Evolutionary conservation across 2,329 filamentous ascomycete genomes (phyloP).

Genomic region (Penicillium sp.): DNA sequence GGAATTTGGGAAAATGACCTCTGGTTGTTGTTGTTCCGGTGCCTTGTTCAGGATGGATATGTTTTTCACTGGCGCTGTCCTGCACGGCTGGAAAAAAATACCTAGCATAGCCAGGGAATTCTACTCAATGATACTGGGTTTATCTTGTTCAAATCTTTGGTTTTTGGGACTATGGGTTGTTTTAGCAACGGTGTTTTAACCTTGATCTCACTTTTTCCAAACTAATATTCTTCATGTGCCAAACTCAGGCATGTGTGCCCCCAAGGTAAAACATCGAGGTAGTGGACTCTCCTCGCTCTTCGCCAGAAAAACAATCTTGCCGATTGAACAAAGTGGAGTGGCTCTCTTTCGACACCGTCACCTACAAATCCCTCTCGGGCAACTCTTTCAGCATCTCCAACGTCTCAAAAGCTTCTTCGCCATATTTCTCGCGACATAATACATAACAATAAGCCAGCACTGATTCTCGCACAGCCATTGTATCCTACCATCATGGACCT

Average conservation of each 20-base stretch:
- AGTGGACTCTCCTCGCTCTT: not conserved
- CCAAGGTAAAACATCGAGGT: not conserved
- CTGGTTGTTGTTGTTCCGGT: slow-evolving; percentile 26
- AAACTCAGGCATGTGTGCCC: not conserved
- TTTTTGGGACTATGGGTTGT: not conserved
- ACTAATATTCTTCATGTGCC: not conserved
- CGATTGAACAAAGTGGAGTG: not conserved
- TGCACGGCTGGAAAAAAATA: slow-evolving; percentile 29
- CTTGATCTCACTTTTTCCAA: not conserved
- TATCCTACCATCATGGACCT: not conserved
- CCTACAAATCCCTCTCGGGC: not conserved
- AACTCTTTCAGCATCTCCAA: not conserved
- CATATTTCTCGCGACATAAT: too few relatives aligned
- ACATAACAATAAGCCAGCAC: not conserved
- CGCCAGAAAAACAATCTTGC: not conserved
- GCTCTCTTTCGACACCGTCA: not conserved
- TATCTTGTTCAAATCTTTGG: slow-evolving; percentile 24
- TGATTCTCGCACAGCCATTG: not conserved
- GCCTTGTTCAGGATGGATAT: slow-evolving; percentile 25
- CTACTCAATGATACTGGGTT: slow-evolving; percentile 32
- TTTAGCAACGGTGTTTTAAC: slow-evolving; percentile 1
- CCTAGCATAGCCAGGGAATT: slow-evolving; percentile 37
- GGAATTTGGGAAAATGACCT: slow-evolving; percentile 16
- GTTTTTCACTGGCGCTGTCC: slow-evolving; percentile 29
- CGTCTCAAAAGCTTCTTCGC: not conserved